phyloP scores from a whole-genome alignment of 2,329 filamentous ascomycete species.

The Orbilia ellipsospora region DNA sequence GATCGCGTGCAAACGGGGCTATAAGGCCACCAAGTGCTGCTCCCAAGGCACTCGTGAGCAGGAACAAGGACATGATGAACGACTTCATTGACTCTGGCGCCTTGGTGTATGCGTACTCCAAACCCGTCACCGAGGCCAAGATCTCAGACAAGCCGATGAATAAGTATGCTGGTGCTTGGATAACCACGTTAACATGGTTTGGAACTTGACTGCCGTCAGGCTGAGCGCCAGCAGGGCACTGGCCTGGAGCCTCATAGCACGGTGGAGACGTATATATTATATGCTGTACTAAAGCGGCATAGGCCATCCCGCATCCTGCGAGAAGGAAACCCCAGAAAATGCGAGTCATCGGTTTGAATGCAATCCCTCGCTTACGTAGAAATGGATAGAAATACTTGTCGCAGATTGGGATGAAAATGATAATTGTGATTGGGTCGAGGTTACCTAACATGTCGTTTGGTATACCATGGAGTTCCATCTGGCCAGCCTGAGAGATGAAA shows the following conservation, averaged over 20 bases:
- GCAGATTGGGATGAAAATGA: constrained; percentile 69
- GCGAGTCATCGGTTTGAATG: constrained; percentile 70
- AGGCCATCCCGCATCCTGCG: constrained; percentile 67
- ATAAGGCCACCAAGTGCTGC: no score
- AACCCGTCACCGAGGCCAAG: constrained; percentile 63
- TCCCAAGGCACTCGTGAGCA: not conserved
- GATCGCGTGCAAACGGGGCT: no score
- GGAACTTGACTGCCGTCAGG: no score
- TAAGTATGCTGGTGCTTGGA: no score
- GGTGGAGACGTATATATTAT: constrained; percentile 67
- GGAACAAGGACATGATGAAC: constrained; percentile 10
- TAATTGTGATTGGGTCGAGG: constrained; percentile 70
- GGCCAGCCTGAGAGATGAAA: constrained; percentile 70
- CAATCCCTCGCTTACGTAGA: constrained; percentile 67
- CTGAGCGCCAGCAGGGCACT: no score
- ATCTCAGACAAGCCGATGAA: no score
- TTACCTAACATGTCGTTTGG: constrained; percentile 73
- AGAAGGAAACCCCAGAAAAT: constrained; percentile 71
- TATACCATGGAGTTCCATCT: constrained; percentile 65
- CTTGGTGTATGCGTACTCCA: constrained; percentile 73
- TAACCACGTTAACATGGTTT: no score
- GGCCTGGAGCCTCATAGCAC: no score
- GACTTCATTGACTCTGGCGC: constrained; percentile 10
- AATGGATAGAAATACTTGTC: constrained; percentile 69
- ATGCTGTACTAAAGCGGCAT: constrained; percentile 69